Evolutionary conservation across 257 asterid species (phyloP).

Genomic region (Fraxinus pennsylvanica): DNA sequence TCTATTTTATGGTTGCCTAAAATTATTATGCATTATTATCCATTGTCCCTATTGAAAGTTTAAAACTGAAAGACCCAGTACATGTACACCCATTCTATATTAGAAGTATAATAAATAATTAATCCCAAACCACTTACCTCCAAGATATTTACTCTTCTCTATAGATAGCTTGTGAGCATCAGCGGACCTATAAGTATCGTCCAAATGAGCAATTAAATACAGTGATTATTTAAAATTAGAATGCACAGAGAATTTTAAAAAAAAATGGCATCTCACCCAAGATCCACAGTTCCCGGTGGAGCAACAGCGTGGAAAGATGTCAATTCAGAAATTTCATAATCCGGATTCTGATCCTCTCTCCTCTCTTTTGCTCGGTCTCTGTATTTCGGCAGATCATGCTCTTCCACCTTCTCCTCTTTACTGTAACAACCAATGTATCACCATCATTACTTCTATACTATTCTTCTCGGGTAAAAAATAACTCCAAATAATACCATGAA

Average conservation of each 20-base stretch:
- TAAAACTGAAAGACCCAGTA: background rate
- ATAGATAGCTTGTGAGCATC: constrained; percentile 95
- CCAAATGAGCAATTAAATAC: constrained; percentile 8
- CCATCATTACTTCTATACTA: constrained; percentile 20
- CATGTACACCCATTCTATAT: background rate
- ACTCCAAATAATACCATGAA: background rate
- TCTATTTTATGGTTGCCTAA: background rate
- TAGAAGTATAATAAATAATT: background rate
- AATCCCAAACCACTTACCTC: constrained; percentile 56
- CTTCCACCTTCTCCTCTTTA: constrained; percentile 91
- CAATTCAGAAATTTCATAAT: constrained; percentile 80
- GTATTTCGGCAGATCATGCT: constrained; percentile 78
- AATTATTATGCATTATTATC: background rate
- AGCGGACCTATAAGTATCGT: constrained; percentile 57
- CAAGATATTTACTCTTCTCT: constrained; percentile 98
- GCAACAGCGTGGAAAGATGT: constrained; percentile 94
- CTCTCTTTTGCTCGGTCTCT: constrained; percentile 96
- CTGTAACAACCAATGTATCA: constrained; percentile 32
- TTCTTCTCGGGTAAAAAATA: background rate
- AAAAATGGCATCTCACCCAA: constrained; percentile 42
- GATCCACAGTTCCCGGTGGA: constrained; percentile 89
- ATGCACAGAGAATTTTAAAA: background rate
- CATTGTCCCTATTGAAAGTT: background rate
- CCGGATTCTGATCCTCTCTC: constrained; percentile 96
- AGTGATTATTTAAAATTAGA: background rate